These are phyloP conservation scores for Cardamine resedifolia DNA, from an alignment of 345 rosid genomes.

Conservation along the genomic window DNA sequence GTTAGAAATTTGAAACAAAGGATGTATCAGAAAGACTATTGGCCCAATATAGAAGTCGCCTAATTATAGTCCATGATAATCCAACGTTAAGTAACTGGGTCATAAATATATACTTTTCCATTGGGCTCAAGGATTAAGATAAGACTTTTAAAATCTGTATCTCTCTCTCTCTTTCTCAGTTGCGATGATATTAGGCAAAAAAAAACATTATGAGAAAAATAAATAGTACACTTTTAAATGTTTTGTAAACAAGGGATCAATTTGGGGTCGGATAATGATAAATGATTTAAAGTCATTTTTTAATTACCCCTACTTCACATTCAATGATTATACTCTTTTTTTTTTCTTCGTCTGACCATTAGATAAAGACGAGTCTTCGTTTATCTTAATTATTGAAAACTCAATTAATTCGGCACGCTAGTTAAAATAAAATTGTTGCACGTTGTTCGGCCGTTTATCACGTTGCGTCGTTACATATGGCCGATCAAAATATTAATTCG, in stretches of 20 bases:
- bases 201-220: neutral
- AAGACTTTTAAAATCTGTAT: neutral
- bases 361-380: conserved; percentile 18
- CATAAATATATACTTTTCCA: neutral
- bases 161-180: neutral
- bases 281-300: neutral
- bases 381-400: neutral
- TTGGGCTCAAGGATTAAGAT: conserved; percentile 12
- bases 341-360: neutral
- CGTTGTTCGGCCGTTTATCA: conserved; percentile 37
- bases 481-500: too few relatives aligned
- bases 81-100: neutral
- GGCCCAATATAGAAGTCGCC: neutral
- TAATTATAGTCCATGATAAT: neutral
- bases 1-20: neutral
- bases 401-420: neutral
- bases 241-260: neutral
- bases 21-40: neutral
- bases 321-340: conserved; percentile 10
- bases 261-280: neutral
- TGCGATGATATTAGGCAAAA: neutral
- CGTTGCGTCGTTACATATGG: conserved; percentile 1
- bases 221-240: neutral
- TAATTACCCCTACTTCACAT: neutral
- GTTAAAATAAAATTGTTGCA: conserved; percentile 27